A percentile compares a stretch with the other conserved stretches of the same genome.
Conservation (phyloP, 306 rosid genomes). For the Prunus mira region DNA sequence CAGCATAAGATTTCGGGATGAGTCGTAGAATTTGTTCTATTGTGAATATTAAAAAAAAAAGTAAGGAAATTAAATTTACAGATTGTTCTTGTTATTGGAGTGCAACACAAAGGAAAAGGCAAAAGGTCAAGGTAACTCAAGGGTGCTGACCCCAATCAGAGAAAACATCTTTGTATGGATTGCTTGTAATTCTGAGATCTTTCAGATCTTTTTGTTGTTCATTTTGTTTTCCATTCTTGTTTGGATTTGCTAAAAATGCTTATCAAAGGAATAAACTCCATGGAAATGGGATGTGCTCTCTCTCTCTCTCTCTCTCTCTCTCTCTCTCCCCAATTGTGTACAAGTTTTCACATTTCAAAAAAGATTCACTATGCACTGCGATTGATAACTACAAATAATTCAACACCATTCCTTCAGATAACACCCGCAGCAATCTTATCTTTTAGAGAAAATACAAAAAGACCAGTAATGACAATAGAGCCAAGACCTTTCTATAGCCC, state of each 20-base stretch:
- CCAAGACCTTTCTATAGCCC: not conserved
- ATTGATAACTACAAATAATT: not conserved
- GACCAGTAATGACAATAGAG: not conserved
- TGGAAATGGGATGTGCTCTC: conserved; percentile 20
- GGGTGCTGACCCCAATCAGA: conserved; percentile 11
- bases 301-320: not conserved
- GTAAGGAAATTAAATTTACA: conserved; percentile 32
- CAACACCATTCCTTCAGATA: not conserved
- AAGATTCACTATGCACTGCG: not conserved
- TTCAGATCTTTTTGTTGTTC: not conserved
- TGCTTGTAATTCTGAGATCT: conserved; percentile 48
- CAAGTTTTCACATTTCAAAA: not conserved
- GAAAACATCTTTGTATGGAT: conserved; percentile 31
- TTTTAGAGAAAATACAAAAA: not conserved
- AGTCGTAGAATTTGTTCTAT: conserved; percentile 40
- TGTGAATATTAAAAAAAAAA: conserved; percentile 52
- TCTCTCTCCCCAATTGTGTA: not conserved
- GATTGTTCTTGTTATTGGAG: conserved; percentile 30
- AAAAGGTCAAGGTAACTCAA: conserved; percentile 15
- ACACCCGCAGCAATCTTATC: not conserved
- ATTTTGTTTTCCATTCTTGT: conserved; percentile 1
- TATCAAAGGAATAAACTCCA: conserved; percentile 24
- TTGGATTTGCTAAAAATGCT: conserved; percentile 42
- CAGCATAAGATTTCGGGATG: conserved; percentile 39
- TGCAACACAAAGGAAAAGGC: conserved; percentile 27